These are phyloP conservation scores for Tricholoma saponaceum DNA, from an alignment of 768 basidiomycete genomes.

Conservation along the genomic window DNA sequence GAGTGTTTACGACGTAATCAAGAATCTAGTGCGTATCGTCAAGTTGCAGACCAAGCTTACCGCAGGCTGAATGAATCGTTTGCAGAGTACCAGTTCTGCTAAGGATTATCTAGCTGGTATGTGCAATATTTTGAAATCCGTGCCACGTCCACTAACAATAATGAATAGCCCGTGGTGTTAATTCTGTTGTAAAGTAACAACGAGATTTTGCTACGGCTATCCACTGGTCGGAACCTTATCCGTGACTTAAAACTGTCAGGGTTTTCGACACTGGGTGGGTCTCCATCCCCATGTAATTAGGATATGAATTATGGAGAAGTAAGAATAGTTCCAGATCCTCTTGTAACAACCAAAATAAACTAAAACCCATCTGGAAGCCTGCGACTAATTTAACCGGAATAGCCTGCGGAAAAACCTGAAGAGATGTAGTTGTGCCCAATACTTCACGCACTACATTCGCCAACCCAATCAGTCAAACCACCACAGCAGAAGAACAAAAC, in stretches of 20 bases:
- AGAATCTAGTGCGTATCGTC: slow-evolving; percentile 51
- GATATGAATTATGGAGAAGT: neutral
- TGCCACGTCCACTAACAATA: neutral
- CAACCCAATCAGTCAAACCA: neutral
- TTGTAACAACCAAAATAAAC: neutral
- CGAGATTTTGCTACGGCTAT: too few species aligned
- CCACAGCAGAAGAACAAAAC: neutral
- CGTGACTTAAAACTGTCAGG: too few species aligned
- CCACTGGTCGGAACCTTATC: too few species aligned
- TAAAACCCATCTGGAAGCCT: neutral
- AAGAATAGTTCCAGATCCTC: neutral
- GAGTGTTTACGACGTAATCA: slow-evolving; percentile 81
- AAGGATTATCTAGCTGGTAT: slow-evolving; percentile 72
- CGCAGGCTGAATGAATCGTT: neutral
- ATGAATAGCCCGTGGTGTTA: slow-evolving; percentile 35
- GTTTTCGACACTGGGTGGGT: too few species aligned
- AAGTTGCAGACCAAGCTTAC: neutral
- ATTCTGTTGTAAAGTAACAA: slow-evolving; percentile 40
- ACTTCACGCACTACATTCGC: slow-evolving; percentile 16
- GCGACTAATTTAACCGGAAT: slow-evolving; percentile 15
- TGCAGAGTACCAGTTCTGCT: slow-evolving; percentile 61
- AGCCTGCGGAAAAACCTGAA: slow-evolving; percentile 15
- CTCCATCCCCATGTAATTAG: too few species aligned
- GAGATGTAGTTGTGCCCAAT: slow-evolving; percentile 18
- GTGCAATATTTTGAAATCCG: slow-evolving; percentile 11